Base-by-base conservation (phyloP, 306 rosid species). In the Senna tora region DNA sequence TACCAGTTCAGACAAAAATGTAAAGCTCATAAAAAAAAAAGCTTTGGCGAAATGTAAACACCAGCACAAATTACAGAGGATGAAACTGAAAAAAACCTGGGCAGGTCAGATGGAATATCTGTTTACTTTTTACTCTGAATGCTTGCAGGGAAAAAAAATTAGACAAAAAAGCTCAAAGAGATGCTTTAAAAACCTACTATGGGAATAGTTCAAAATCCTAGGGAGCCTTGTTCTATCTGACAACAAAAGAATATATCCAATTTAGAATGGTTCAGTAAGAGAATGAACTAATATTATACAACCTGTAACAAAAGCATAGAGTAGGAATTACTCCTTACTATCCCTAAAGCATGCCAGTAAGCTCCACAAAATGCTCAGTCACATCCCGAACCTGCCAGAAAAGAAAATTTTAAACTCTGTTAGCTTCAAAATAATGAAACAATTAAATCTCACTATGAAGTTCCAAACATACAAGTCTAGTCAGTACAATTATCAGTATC, bases 141-240 rank as follows among this genome's bases (percentile, higher is more conserved):
- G 36, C 32, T 51, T 67, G 61, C 49, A 4, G n/a, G n/a, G 6
- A 33, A 33, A 33, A 33, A 3, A 33, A 39, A 39, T 2, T 16
- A 50, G 41, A 63, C 5, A 63, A 51, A 16, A 6, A 41, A 11
- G 45, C 32, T 32, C 47, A 50, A 32, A 47, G 38, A 33, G 6
- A 33, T 45, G 46, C 55, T 45, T 69, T 51, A n/a, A 62, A 41
- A 65, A 47, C 53, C 16, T 32, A 28, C 33, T 14, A 21, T 17
- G 25, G 7, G 13, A 32, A 71, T 64, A 20, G 68, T 36, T 22
- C 41, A 8, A 13, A 52, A 59, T 15, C 34, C 4, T 13, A 28
- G 43, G 54, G 21, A 91, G 58, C 75, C 84, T 77, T 6, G 90
- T 69, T 74, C 87, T 87, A 86, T 94, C 97, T 91, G 87, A 71